Evolutionary conservation across 768 basidiomycete genomes (phyloP).

Genomic region (Agaricus blazei): DNA sequence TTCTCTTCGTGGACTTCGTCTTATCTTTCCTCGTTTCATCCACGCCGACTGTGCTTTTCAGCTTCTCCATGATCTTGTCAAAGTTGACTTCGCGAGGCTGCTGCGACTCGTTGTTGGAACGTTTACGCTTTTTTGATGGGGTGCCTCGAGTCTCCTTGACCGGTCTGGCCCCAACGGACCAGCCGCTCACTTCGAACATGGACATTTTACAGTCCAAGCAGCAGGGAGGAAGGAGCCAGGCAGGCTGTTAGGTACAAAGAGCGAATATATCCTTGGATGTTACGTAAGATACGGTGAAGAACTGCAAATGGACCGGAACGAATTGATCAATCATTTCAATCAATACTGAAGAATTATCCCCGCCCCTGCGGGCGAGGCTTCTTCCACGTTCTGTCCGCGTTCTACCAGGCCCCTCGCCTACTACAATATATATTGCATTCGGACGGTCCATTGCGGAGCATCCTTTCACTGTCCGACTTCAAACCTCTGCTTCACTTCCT

Average conservation of each 20-base stretch:
- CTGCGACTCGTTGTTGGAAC: slow-evolving; percentile 27
- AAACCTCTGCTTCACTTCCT: too few species aligned
- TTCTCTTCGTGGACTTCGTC: slow-evolving; percentile 13
- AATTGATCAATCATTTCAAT: neutral
- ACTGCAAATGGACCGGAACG: neutral
- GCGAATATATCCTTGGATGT: neutral
- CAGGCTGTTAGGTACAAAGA: neutral
- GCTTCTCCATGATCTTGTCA: slow-evolving; percentile 54
- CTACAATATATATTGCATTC: too few species aligned
- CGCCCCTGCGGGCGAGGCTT: too few species aligned
- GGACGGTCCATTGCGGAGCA: too few species aligned
- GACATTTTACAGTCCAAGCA: neutral
- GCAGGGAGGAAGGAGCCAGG: neutral
- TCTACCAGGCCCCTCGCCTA: too few species aligned
- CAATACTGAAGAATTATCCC: too few species aligned
- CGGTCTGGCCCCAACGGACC: slow-evolving; percentile 47
- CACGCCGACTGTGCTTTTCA: slow-evolving; percentile 21
- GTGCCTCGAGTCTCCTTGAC: slow-evolving; percentile 26
- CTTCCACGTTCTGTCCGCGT: too few species aligned
- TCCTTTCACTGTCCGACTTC: too few species aligned
- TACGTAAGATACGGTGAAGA: neutral
- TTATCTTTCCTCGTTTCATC: slow-evolving; percentile 17
- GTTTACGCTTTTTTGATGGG: slow-evolving; percentile 52
- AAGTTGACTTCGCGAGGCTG: slow-evolving; percentile 45
- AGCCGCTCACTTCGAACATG: slow-evolving; percentile 62